phyloP scores from a whole-genome alignment of 106 monocot genomes.

The Acanthochlamys bracteata region DNA sequence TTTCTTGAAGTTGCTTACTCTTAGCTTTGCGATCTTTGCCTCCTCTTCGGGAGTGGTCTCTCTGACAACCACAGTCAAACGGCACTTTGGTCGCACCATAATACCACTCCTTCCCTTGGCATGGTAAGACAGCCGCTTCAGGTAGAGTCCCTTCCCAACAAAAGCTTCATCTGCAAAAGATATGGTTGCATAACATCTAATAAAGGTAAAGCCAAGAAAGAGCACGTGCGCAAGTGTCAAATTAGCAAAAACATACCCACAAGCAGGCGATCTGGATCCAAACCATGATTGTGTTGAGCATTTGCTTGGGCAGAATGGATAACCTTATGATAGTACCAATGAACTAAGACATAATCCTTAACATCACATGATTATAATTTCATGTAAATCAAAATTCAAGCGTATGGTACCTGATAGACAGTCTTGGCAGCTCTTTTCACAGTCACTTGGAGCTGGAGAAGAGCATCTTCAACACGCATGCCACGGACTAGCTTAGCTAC shows the following conservation, averaged over 20 bases:
- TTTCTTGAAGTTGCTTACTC: constrained; percentile 89
- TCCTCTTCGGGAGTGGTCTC: constrained; percentile 88
- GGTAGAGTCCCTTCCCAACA: constrained; percentile 78
- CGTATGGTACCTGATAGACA: constrained; percentile 68
- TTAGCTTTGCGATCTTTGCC: constrained; percentile 82
- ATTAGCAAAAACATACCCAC: constrained; percentile 42
- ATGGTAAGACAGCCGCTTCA: constrained; percentile 90
- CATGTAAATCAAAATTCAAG: neutral
- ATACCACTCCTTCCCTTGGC: constrained; percentile 81
- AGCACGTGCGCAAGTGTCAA: neutral
- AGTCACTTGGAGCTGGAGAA: constrained; percentile 88
- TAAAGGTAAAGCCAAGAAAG: neutral
- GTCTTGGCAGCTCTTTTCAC: constrained; percentile 92
- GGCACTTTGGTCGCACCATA: constrained; percentile 80
- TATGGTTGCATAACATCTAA: neutral
- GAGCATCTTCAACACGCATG: constrained; percentile 97
- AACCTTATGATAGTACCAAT: constrained; percentile 33
- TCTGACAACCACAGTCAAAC: constrained; percentile 83
- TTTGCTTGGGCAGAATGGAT: constrained; percentile 93
- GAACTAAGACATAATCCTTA: neutral
- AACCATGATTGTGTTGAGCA: constrained; percentile 87
- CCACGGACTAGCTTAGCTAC: constrained; percentile 81
- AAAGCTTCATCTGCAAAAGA: constrained; percentile 62
- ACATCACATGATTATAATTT: neutral
- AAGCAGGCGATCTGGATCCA: constrained; percentile 81